A percentile compares a stretch with the other conserved stretches of the same genome.
phyloP scores from a whole-genome alignment of 768 basidiomycete species.

The Calocybe gangraenosa region DNA sequence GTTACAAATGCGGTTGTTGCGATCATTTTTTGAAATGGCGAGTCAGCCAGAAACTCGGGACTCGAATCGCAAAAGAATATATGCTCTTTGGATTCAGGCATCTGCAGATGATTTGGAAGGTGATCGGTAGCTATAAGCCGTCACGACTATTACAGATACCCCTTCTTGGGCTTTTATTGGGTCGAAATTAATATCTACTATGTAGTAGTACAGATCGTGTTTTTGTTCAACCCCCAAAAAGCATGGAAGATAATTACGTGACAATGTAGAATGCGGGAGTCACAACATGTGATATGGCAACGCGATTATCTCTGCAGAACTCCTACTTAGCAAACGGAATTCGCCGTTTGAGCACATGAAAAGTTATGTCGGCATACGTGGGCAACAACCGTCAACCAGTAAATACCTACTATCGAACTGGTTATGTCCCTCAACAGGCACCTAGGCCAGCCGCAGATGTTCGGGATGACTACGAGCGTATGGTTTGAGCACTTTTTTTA shows the following conservation, averaged over 20 bases:
- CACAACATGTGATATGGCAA: not conserved
- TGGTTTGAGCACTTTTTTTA: slow-evolving; percentile 19
- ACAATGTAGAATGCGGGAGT: no score
- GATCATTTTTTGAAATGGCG: slow-evolving; percentile 68
- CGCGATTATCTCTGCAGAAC: slow-evolving; percentile 15
- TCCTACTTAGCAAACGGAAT: no score
- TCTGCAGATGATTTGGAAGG: slow-evolving; percentile 33
- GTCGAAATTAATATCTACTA: no score
- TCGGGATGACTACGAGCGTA: slow-evolving; percentile 78
- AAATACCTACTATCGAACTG: slow-evolving; percentile 26
- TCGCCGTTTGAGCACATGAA: slow-evolving; percentile 11
- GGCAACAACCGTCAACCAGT: slow-evolving; percentile 11
- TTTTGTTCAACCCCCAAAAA: no score
- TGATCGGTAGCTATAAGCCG: slow-evolving; percentile 7
- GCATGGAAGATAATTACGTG: no score
- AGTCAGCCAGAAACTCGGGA: slow-evolving; percentile 72
- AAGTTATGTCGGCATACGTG: slow-evolving; percentile 10
- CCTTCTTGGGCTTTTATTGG: no score
- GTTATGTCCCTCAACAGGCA: slow-evolving; percentile 22
- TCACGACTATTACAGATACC: no score
- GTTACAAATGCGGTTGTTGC: slow-evolving; percentile 55
- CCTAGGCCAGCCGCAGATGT: slow-evolving; percentile 37
- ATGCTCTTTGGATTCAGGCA: slow-evolving; percentile 70
- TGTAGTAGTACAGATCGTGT: no score
- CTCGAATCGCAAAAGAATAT: slow-evolving; percentile 78